Evolutionary conservation across 208 protist species (phyloP).

Genomic region (Wallacemonas rigidus): DNA sequence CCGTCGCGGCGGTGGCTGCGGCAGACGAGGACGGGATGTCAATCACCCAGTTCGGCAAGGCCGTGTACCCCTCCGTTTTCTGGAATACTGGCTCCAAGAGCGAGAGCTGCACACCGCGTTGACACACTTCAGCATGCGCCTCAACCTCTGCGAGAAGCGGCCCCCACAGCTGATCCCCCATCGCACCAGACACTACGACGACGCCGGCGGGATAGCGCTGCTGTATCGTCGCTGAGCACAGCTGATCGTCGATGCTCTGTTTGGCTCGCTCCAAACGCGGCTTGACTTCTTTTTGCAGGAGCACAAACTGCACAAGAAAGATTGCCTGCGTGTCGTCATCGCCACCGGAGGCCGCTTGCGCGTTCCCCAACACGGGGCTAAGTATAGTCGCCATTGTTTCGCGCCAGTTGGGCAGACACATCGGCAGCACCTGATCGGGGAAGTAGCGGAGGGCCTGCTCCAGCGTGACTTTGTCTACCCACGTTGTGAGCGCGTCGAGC

Average conservation of each 20-base stretch:
- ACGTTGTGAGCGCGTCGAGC: conserved; percentile 16
- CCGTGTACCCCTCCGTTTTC: conserved; percentile 38
- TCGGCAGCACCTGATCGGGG: conserved; percentile 47
- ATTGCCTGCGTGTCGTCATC: background rate
- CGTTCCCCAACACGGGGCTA: background rate
- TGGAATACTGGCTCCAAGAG: conserved; percentile 51
- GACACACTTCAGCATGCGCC: conserved; percentile 24
- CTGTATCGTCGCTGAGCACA: conserved; percentile 31
- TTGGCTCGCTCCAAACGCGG: conserved; percentile 34
- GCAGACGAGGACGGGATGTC: conserved; percentile 3
- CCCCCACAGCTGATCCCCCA: conserved; percentile 45
- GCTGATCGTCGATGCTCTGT: conserved; percentile 41
- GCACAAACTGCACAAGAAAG: conserved; percentile 30
- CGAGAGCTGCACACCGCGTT: conserved; percentile 29
- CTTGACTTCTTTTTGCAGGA: conserved; percentile 19
- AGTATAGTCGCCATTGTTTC: conserved; percentile 32
- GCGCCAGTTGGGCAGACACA: conserved; percentile 46
- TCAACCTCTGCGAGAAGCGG: conserved; percentile 45
- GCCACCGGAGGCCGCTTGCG: background rate
- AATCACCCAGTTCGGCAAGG: conserved; percentile 40
- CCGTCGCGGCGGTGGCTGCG: background rate
- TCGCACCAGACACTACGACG: conserved; percentile 19
- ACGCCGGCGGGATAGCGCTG: conserved; percentile 37
- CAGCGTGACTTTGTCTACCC: conserved; percentile 18
- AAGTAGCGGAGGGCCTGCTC: conserved; percentile 48